Evolutionary conservation across 2,329 filamentous ascomycete genomes (phyloP).

Genomic region (Epichloe amarillans): DNA sequence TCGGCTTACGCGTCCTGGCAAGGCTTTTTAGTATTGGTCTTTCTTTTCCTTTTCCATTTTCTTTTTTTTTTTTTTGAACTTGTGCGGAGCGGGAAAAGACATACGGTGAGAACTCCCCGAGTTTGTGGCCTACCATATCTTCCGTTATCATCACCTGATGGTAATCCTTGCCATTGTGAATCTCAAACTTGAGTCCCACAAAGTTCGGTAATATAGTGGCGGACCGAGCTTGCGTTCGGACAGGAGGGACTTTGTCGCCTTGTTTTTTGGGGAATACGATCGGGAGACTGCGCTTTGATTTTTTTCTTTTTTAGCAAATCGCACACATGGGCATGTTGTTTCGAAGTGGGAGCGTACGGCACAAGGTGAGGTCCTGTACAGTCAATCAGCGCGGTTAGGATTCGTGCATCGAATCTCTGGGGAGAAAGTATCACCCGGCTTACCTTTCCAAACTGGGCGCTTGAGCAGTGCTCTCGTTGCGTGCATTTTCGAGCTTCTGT

Average conservation of each 20-base stretch:
- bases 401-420: neutral
- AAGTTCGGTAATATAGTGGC: conserved; percentile 89
- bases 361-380: conserved; percentile 37
- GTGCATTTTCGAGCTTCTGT: conserved; percentile 40
- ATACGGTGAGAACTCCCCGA: conserved; percentile 84
- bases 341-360: conserved; percentile 27
- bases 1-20: conserved; percentile 42
- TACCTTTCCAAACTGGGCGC: conserved; percentile 85
- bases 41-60: neutral
- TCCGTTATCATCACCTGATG: conserved; percentile 74
- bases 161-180: conserved; percentile 87
- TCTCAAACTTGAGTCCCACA: conserved; percentile 76
- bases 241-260: conserved; percentile 54
- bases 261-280: conserved; percentile 45
- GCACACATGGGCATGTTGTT: neutral
- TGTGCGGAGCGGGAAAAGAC: conserved; percentile 22
- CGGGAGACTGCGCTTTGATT: conserved; percentile 34
- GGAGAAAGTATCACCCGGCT: conserved; percentile 5
- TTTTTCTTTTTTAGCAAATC: conserved; percentile 4
- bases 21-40: neutral
- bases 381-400: neutral
- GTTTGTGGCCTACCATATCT: conserved; percentile 92
- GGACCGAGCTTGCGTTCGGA: conserved; percentile 74
- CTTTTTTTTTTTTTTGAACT: neutral
- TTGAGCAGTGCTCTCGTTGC: conserved; percentile 54